Evolutionary conservation across 208 protist genomes (phyloP).

Genomic region (Strigomonas culicis): DNA sequence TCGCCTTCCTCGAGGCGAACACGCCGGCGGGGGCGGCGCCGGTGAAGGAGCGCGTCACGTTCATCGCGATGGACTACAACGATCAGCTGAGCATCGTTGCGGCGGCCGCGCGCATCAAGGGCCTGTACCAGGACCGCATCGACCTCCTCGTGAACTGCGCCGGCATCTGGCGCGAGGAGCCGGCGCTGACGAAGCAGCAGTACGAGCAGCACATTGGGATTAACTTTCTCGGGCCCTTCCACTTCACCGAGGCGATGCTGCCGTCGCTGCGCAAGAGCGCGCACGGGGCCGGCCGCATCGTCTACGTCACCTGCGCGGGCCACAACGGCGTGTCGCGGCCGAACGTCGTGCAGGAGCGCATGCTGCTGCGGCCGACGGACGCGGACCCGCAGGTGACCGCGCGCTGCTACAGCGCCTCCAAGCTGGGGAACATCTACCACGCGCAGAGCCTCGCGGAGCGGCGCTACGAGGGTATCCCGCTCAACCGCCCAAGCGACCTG

Average conservation of each 20-base stretch:
- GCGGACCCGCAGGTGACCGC: conserved; percentile 48
- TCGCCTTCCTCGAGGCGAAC: conserved; percentile 26
- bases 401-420: conserved; percentile 76
- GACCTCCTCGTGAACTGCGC: conserved; percentile 81
- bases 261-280: conserved; percentile 51
- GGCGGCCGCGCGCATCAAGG: conserved; percentile 60
- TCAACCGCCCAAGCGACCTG: conserved; percentile 50
- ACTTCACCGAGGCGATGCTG: conserved; percentile 77
- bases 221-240: conserved; percentile 79
- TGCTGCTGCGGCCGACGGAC: conserved; percentile 44
- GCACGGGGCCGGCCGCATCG: conserved; percentile 44
- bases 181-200: conserved; percentile 46
- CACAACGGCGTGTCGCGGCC: conserved; percentile 61
- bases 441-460: conserved; percentile 61
- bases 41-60: conserved; percentile 47
- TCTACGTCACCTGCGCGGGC: conserved; percentile 74
- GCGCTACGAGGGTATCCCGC: conserved; percentile 70
- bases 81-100: conserved; percentile 64
- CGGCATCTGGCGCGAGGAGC: conserved; percentile 66
- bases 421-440: conserved; percentile 83
- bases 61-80: conserved; percentile 52
- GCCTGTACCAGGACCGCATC: conserved; percentile 44
- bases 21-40: neutral
- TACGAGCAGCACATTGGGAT: conserved; percentile 79
- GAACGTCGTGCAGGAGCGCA: conserved; percentile 64